Conservation (phyloP, 2,329 filamentous ascomycete genomes). For the Chalaropsis ovoidea region DNA sequence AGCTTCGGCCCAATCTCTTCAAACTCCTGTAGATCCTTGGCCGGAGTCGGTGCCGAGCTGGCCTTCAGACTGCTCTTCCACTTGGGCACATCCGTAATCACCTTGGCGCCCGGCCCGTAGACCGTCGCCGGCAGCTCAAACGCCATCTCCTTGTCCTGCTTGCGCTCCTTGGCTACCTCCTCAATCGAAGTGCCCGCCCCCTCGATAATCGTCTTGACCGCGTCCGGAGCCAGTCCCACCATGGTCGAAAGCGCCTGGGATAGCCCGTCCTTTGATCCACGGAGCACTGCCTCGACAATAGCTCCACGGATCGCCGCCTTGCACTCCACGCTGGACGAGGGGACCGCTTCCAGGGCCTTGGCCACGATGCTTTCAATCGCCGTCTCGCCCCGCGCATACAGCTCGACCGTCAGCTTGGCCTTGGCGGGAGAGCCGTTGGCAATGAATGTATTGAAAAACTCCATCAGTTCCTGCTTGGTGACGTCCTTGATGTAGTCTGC, state of each 20-base stretch:
- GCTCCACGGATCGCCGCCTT: conserved; percentile 26
- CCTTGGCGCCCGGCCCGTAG: conserved; percentile 36
- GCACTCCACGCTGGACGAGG: conserved; percentile 18
- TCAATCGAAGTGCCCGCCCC: conserved; percentile 28
- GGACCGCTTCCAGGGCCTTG: conserved; percentile 17
- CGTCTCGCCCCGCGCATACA: conserved; percentile 58
- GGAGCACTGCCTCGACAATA: conserved; percentile 22
- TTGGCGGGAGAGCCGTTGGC: conserved; percentile 60
- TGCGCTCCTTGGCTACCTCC: conserved; percentile 31
- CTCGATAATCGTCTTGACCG: conserved; percentile 32
- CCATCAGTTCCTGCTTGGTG: conserved; percentile 67
- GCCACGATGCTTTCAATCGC: conserved; percentile 27
- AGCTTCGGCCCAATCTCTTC: conserved; percentile 79
- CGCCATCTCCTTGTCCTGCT: conserved; percentile 28
- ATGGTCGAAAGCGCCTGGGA: conserved; percentile 5
- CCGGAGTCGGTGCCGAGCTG: conserved; percentile 60
- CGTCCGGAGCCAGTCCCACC: conserved; percentile 3
- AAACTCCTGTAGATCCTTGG: conserved; percentile 70
- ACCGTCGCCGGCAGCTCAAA: conserved; percentile 35
- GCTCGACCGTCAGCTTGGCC: conserved; percentile 75
- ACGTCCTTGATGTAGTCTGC: conserved; percentile 62
- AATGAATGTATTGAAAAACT: conserved; percentile 69
- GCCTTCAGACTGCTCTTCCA: conserved; percentile 70
- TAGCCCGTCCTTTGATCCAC: conserved; percentile 16
- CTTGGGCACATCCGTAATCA: conserved; percentile 67